Evolutionary conservation across 2,329 filamentous ascomycete genomes (phyloP), one percentile per base, ranked within the genome.

Genomic region (Herpotrichia juniperi): DNA sequence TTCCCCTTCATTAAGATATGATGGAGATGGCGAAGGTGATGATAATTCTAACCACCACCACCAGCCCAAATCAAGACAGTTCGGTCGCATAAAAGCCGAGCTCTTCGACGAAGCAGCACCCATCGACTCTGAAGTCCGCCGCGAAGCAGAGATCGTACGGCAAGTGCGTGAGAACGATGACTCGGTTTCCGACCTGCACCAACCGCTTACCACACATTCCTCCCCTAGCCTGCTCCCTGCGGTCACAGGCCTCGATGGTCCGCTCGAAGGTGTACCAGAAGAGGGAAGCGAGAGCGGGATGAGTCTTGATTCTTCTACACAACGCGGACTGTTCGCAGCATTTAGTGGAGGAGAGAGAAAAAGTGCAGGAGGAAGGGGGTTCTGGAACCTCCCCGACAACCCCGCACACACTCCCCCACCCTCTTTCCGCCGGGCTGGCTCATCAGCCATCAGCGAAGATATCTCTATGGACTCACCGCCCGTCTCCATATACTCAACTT

Each of bases 61-160:
- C 3, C 61, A 96, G 90, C 94, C 96, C 11, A 99, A 97, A 79
- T 94, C 93, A 0, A 96, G 96, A 76, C 92, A 89, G 0, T 99
- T 99, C 73, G 92, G 93, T 4, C 88, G 94, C 10, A 96, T 99
- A 60, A 87, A 90, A 55, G 94, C 93, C 8, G 92, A 92, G 3
- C 81, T 99, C 0, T 82, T 90, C 51, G 94, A 99, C 76, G 94
- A 99, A 76, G 84, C 85, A 14, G 86, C 92, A 0, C 94, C 94
- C 0, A 81, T 96, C 9, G 94, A 99, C 64, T 88, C 89, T 35
- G 94, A 99, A 73, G 87, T 91, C 51, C 87, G 90, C 46, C 88
- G 92, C 32, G 94, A 99, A 78, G 92, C 93, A 31, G 93, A 97
- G 74, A 94, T 97, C 4, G 91, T 99, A 57, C 90, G 91, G 45